These are phyloP conservation scores for Fusarium torulosum DNA, from an alignment of 2,329 filamentous ascomycete genomes.

Conservation along the genomic window DNA sequence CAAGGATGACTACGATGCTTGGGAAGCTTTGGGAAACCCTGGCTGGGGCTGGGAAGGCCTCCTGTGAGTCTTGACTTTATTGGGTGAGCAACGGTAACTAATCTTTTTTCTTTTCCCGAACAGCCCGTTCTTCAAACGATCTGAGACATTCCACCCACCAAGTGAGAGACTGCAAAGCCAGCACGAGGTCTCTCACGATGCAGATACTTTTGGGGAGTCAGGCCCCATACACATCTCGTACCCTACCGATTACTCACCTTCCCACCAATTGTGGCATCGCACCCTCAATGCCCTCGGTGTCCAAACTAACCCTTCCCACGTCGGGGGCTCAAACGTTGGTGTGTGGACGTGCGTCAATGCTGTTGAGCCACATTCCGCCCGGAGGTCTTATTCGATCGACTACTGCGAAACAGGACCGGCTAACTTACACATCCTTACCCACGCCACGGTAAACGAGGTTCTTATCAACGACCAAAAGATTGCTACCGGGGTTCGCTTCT, in stretches of 20 bases:
- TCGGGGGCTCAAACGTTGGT: conserved; percentile 64
- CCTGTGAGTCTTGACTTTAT: conserved; percentile 46
- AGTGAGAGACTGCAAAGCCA: conserved; percentile 51
- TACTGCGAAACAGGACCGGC: conserved; percentile 58
- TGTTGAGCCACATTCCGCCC: conserved; percentile 60
- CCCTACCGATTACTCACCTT: conserved; percentile 54
- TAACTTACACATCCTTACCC: conserved; percentile 57
- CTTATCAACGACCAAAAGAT: conserved; percentile 40
- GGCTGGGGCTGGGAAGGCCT: conserved; percentile 68
- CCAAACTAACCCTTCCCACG: conserved; percentile 57
- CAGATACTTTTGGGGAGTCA: conserved; percentile 56
- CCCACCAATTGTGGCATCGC: conserved; percentile 62
- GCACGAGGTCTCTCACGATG: conserved; percentile 56
- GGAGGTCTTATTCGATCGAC: conserved; percentile 62
- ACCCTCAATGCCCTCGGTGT: conserved; percentile 60
- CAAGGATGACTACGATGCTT: conserved; percentile 65
- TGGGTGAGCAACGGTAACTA: not conserved
- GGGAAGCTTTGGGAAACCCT: conserved; percentile 67
- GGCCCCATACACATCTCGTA: conserved; percentile 65
- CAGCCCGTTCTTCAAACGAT: conserved; percentile 64
- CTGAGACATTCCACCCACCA: conserved; percentile 61
- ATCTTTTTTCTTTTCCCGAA: conserved; percentile 1
- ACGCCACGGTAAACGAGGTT: conserved; percentile 48
- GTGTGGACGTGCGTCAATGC: conserved; percentile 64
- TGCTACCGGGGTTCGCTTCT: conserved; percentile 53